These are phyloP conservation scores for Nitzschia sp. DNA, from an alignment of 108 stramenopile genomes.

Conservation along the genomic window DNA sequence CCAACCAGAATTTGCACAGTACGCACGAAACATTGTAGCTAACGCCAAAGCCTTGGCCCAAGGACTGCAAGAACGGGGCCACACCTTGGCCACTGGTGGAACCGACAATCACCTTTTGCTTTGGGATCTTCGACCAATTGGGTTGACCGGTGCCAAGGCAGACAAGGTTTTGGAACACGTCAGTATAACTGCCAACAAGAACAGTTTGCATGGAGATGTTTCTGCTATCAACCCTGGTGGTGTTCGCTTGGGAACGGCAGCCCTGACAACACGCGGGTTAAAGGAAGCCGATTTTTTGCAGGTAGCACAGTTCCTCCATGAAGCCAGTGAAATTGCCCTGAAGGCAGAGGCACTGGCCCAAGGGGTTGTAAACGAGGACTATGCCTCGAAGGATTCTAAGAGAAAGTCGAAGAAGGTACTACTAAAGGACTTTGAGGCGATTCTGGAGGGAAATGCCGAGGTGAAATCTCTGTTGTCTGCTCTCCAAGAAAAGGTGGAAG, in stretches of 20 bases:
- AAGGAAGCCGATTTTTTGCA: conserved; percentile 88
- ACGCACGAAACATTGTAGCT: conserved; percentile 78
- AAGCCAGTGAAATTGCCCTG: conserved; percentile 81
- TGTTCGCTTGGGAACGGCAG: conserved; percentile 96
- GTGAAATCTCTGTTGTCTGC: conserved; percentile 45
- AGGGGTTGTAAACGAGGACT: conserved; percentile 42
- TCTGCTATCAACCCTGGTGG: conserved; percentile 98
- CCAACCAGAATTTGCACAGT: conserved; percentile 85
- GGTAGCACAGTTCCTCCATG: conserved; percentile 95
- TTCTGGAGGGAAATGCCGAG: conserved; percentile 41
- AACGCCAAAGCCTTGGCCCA: conserved; percentile 92
- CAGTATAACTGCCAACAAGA: conserved; percentile 99
- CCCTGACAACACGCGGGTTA: conserved; percentile 88
- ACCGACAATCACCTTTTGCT: conserved; percentile 99
- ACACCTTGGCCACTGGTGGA: conserved; percentile 95
- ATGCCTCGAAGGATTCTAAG: conserved; percentile 44
- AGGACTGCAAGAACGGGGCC: conserved; percentile 77
- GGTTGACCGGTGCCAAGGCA: conserved; percentile 95
- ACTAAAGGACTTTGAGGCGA: conserved; percentile 73
- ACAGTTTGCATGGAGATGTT: conserved; percentile 94
- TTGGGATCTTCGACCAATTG: conserved; percentile 96
- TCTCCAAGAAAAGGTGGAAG: conserved; percentile 67
- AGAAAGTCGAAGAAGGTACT: conserved; percentile 67
- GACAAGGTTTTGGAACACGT: conserved; percentile 93
- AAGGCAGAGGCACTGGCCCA: conserved; percentile 66